Evolutionary conservation across 371 early-diverging fungal genomes (phyloP), one percentile per base, ranked within the genome.

Genomic region (Lichtheimia corymbifera): DNA sequence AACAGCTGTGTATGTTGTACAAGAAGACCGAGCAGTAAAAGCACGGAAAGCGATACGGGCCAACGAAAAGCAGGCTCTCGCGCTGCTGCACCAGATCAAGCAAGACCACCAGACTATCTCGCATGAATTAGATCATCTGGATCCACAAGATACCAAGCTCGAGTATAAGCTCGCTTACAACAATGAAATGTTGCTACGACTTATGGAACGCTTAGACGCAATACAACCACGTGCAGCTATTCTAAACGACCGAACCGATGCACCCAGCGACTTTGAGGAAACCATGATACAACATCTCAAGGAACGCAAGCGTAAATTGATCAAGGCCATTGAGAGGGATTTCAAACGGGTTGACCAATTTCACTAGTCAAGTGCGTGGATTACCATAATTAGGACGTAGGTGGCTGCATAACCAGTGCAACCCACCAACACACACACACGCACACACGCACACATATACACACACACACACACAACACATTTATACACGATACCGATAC

Each of bases 151-250:
- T 25, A 24, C 15, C 9, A 52, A 59, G 17, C 50, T 55, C 27
- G 72, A 75, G 43, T 75, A 64, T 40, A 55, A 45, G 4, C 52
- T 75, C 7, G 73, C 68, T 4, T 67, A 73, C 11, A 62, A 66
- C n/a, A 75, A 79, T 50, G 79, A 79, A 42, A 44, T 79, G 41
- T 52, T 75, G 17, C 44, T 75, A 22, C 67, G 63, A 47, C 56
- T 75, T 2, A 62, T 79, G 66, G 79, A 79, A 17, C 63, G 72
- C 17, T 52, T 79, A 1, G 79, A 79, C 30, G 69, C 76, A 12
- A 72, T 79, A 47, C 63, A 66, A 47, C 79, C 79, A 17, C 55
- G 59, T 30, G 58, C 56, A 14, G 65, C 61, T 9, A 62, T 79
- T 59, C 47, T 74, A 35, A 20, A 17, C 6, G 41, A 35, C 43